A percentile compares a stretch with the other conserved stretches of the same genome.
These are phyloP conservation scores for Populus deltoides DNA, from an alignment of 345 rosid species.

Conservation along the genomic window DNA sequence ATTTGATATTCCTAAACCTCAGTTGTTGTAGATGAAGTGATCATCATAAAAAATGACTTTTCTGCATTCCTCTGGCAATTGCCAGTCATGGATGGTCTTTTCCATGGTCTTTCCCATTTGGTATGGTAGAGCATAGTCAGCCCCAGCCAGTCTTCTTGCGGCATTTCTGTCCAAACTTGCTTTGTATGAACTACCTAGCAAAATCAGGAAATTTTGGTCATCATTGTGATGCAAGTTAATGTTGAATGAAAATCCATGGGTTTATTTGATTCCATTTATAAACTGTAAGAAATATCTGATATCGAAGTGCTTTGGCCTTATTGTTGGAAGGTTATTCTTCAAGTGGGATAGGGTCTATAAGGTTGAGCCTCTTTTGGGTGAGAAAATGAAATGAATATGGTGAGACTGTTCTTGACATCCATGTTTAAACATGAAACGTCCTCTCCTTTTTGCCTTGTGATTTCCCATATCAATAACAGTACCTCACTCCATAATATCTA, in stretches of 20 bases:
- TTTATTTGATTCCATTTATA: not conserved
- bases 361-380: not conserved
- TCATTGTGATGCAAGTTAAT: not conserved
- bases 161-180: not conserved
- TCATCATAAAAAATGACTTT: not conserved
- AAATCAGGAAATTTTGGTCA: not conserved
- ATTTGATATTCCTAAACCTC: not conserved
- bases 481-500: not conserved
- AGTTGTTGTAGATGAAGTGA: not conserved
- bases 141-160: not conserved
- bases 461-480: not conserved
- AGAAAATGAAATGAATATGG: not conserved
- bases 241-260: not conserved
- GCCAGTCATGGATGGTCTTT: not conserved
- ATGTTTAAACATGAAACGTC: slow-evolving; percentile 1
- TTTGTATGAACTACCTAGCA: not conserved
- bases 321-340: not conserved
- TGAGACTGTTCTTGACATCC: not conserved
- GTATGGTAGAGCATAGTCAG: not conserved
- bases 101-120: not conserved
- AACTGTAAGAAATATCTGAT: not conserved
- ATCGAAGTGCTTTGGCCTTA: not conserved
- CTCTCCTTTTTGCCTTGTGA: not conserved
- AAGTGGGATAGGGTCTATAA: not conserved
- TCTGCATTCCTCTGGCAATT: not conserved